Evolutionary conservation across 139 green algal species (phyloP).

Genomic region (Closterium sp.): DNA sequence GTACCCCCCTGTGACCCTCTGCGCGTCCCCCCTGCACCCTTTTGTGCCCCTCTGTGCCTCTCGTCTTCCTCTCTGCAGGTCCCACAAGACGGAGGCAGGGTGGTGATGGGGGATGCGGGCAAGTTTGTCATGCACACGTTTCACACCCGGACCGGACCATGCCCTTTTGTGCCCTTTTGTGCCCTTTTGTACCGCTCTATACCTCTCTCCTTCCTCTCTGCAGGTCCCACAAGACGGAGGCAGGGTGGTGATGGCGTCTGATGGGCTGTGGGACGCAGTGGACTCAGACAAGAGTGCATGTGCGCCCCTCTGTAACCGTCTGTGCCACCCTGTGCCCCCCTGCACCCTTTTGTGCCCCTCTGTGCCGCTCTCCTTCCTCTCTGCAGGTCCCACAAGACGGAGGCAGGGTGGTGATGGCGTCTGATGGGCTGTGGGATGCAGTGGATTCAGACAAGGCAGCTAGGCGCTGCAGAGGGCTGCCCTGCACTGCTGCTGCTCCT

Average conservation of each 20-base stretch:
- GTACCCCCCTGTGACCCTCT: too few relatives aligned
- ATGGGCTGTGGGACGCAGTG: constrained; percentile 89
- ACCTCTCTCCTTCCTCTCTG: not conserved
- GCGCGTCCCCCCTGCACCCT: too few relatives aligned
- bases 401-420: constrained; percentile 76
- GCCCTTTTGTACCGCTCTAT: too few relatives aligned
- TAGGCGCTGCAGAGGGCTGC: constrained; percentile 59
- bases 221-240: constrained; percentile 63
- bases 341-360: too few relatives aligned
- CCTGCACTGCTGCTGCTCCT: constrained; percentile 7
- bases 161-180: too few relatives aligned
- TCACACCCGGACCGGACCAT: too few relatives aligned
- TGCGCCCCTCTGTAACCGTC: too few relatives aligned
- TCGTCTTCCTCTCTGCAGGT: constrained; percentile 32
- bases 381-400: constrained; percentile 59
- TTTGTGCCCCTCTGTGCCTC: too few relatives aligned
- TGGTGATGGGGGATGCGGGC: too few relatives aligned
- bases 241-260: constrained; percentile 77
- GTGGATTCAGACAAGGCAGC: constrained; percentile 60
- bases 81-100: constrained; percentile 50
- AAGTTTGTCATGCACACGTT: too few relatives aligned
- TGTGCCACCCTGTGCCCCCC: too few relatives aligned
- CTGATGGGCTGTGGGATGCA: constrained; percentile 87
- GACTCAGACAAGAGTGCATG: constrained; percentile 47
- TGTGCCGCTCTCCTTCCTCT: not conserved